A percentile compares a stretch with the other conserved stretches of the same genome.
Evolutionary conservation across 768 basidiomycete genomes (phyloP).

Genomic region (Boletus insuetus): DNA sequence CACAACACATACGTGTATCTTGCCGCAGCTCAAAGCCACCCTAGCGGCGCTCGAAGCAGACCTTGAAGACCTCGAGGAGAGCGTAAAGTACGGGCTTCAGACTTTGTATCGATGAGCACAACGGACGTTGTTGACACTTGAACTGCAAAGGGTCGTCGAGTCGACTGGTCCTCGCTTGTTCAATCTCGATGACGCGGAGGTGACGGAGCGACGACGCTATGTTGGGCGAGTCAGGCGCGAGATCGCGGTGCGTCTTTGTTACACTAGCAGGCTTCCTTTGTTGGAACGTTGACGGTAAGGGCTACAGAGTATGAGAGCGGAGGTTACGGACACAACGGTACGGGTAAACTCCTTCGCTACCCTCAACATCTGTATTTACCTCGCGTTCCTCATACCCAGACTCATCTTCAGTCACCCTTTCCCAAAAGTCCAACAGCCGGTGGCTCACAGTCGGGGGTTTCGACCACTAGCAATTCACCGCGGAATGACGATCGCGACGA

Average conservation of each 20-base stretch:
- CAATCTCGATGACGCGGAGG: slow-evolving; percentile 77
- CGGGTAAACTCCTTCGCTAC: not conserved
- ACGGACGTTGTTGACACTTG: slow-evolving; percentile 2
- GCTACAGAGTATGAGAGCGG: slow-evolving; percentile 68
- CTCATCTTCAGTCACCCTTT: slow-evolving; percentile 16
- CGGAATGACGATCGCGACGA: slow-evolving; percentile 49
- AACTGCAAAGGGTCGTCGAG: slow-evolving; percentile 75
- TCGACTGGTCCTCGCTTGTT: slow-evolving; percentile 80
- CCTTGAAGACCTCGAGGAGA: slow-evolving; percentile 90
- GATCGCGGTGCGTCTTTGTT: slow-evolving; percentile 63
- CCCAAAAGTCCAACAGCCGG: slow-evolving; percentile 13
- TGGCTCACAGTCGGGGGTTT: slow-evolving; percentile 15
- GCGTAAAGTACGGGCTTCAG: slow-evolving; percentile 65
- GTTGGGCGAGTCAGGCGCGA: slow-evolving; percentile 71
- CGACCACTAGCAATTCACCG: slow-evolving; percentile 7
- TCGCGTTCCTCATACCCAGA: not conserved
- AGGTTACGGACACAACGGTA: slow-evolving; percentile 40
- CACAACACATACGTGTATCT: too few species aligned
- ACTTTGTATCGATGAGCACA: not conserved
- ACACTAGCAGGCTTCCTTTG: slow-evolving; percentile 4
- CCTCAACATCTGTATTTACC: not conserved
- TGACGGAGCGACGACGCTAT: slow-evolving; percentile 71
- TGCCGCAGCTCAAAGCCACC: slow-evolving; percentile 64
- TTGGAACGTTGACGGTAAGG: slow-evolving; percentile 36
- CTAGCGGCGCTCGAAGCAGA: slow-evolving; percentile 81